Base-by-base conservation (phyloP, 441 rosid genomes). In the Erysimum cheiri region DNA sequence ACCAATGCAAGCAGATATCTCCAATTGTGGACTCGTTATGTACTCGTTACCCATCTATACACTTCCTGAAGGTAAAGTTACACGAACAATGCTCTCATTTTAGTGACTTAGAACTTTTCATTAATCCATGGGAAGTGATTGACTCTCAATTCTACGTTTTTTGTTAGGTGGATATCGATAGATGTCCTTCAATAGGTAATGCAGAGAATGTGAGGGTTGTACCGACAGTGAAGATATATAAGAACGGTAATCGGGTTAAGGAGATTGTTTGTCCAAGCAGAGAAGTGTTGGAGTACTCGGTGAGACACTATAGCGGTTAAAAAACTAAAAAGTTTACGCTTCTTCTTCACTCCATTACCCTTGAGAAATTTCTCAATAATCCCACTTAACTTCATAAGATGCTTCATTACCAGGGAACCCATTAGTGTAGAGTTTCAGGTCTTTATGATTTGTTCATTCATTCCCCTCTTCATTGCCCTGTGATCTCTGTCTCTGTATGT, bases 221-320 rank as follows among this genome's bases (percentile, higher is more conserved):
- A 28, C 97, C 98, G 1, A 93, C 97, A 39, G 88, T 93, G 80
- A 91, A 91, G 88, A 89, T 93, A 77, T 91, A 89, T 88, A 93
- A 89, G 81, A 82, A 83, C 7, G 92, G 97, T 19, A 80, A 53
- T 75, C 85, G 93, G 26, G 88, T 91, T 2, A 93, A 93, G 79
- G 96, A 93, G 81, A 85, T 93, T 24, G 83, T 91, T 37, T 85
- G 97, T 86, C 97, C 98, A 15, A 91, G 88, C 80, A 87, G 63
- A 15, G 98, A 93, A 47, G 72, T 91, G 77, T 78, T 93, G 82
- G 97, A 91, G 76, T 90, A 88, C 72, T 91, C 93, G 64, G 95
- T 93, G 85, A 91, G 90, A 80, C 88, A 93, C 80, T 93, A 91
- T 83, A 91, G 94, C 84, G 59, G 80, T 68, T 91, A 87, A 84